Evolutionary conservation across 306 rosid genomes (phyloP), one percentile per base, ranked within the genome.

Genomic region (Chamaecrista fasciculata): DNA sequence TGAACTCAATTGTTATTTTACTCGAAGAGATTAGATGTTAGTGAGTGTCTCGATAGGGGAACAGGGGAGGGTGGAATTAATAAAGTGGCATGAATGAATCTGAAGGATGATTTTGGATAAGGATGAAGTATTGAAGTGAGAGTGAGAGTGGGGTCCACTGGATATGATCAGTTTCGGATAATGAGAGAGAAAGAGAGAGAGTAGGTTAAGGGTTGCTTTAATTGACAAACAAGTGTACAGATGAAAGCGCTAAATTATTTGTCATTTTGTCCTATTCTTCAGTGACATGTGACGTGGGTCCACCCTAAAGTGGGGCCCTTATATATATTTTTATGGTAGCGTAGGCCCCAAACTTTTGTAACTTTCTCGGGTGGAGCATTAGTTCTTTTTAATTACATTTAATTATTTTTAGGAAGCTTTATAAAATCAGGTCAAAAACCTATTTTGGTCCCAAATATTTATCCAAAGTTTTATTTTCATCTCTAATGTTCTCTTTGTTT

Each of bases 61-160:
- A 15, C 12, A 8, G 6, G 34, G 21, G 1, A 16, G 0, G 1
- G 19, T 16, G 21, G 51, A 7, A 21, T 62, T 62, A 33, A 1
- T 3, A 19, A 4, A 7, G 12, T 5, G 10, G 39, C 8, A n/a
- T n/a, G 18, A 3, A 3, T 24, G 60, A 53, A 37, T n/a, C 6
- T 8, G 12, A 4, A 6, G 1, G 14, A 25, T 33, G 10, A 21
- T 40, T 44, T 83, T 44, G 86, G 91, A 86, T 86, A 85, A 88
- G 85, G 66, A 79, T 53, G 81, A 75, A 69, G 77, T 81, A 79
- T 48, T 53, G 81, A 75, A 69, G 77, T 81, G 80, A 43, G 34
- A 66, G 85, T 74, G 23, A 67, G 58, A 0, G 36, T 52, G 34
- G 89, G 86, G 2, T 79, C 84, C 81, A 3, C 69, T 0, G 31